Base-by-base conservation (phyloP, 1,284 basidiomycete species). In the Afroboletus lepidellus region DNA sequence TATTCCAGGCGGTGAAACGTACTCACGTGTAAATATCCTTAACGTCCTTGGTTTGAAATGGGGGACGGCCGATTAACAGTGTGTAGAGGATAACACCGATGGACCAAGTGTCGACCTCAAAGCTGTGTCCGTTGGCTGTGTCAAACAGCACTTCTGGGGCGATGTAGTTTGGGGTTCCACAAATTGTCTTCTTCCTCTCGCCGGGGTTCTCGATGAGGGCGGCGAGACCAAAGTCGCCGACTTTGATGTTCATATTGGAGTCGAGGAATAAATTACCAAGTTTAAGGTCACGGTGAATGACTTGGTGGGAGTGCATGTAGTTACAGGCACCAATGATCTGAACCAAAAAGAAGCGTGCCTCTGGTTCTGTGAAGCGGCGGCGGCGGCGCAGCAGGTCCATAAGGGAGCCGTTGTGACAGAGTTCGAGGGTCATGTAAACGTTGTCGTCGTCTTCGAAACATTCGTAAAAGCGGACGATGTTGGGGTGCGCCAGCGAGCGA, bases 131-230 rank as follows among this genome's bases (percentile, higher is more conserved):
- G 60, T 94, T 95, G 24, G 87, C 92, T 39, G 90, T 92, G 69
- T 98, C 94, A 69, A 98, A 98, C 55, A 99, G 75, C 30, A 99
- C 94, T 69, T 99, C 96, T 0, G 96, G 97, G 0, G 97, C 97
- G 60, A 99, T 98, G 70, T 99, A 98, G 70, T 99, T 98, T 2
- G 96, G 97, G 1, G 96, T 99, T 7, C 96, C 97, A 63, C 96
- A 98, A 45, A 98, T 96, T 0, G 96, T 99, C 83, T 97, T 98
- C 79, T 98, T 98, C 60, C 96, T 77, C 70, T 99, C 97, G 1
- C 95, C 95, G 11, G 91, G 91, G 68, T 87, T 94, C 72, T 98
- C 95, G 50, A 99, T 96, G 51, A 99, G 79, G 1, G 97, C 96
- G 0, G 97, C 96, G 20, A 99, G 78, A 11, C 97, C 96, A 73